phyloP scores from a whole-genome alignment of 202 grass and related monocot species.

The Hordeum pubiflorum region DNA sequence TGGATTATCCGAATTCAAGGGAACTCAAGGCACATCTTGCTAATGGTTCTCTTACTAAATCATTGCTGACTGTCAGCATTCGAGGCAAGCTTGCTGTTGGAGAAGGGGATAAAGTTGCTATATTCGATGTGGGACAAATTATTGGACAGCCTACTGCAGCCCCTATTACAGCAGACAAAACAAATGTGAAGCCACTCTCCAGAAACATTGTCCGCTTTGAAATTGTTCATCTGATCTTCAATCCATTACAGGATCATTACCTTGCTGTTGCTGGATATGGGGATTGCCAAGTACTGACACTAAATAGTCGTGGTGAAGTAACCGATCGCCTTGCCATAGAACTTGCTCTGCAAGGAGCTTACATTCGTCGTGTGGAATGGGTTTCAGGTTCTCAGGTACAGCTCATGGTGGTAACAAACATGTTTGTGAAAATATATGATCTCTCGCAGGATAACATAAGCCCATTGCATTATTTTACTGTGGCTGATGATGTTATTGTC shows the following conservation, averaged over 20 bases:
- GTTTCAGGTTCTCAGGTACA: slow-evolving; percentile 89
- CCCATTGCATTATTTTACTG: slow-evolving; percentile 89
- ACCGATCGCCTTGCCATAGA: slow-evolving; percentile 93
- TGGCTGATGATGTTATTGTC: slow-evolving; percentile 75
- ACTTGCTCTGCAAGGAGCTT: slow-evolving; percentile 90
- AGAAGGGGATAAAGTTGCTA: slow-evolving; percentile 94
- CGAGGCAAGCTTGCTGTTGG: slow-evolving; percentile 95
- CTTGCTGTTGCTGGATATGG: slow-evolving; percentile 82
- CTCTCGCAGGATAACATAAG: slow-evolving; percentile 94
- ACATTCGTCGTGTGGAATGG: slow-evolving; percentile 85
- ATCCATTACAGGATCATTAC: slow-evolving; percentile 73
- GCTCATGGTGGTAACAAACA: slow-evolving; percentile 87
- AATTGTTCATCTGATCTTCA: slow-evolving; percentile 92
- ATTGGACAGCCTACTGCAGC: slow-evolving; percentile 82
- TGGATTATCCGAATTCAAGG: slow-evolving; percentile 86
- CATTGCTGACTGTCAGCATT: slow-evolving; percentile 61
- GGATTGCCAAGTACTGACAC: slow-evolving; percentile 90
- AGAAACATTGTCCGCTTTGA: slow-evolving; percentile 94
- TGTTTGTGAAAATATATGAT: slow-evolving; percentile 99
- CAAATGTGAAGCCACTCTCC: slow-evolving; percentile 84
- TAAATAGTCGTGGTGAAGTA: slow-evolving; percentile 92
- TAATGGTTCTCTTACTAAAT: slow-evolving; percentile 79
- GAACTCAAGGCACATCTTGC: slow-evolving; percentile 86
- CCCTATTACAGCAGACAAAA: slow-evolving; percentile 88
- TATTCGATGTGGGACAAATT: slow-evolving; percentile 93